Conservation (phyloP, 108 stramenopile genomes). For the Seminavis robusta region DNA sequence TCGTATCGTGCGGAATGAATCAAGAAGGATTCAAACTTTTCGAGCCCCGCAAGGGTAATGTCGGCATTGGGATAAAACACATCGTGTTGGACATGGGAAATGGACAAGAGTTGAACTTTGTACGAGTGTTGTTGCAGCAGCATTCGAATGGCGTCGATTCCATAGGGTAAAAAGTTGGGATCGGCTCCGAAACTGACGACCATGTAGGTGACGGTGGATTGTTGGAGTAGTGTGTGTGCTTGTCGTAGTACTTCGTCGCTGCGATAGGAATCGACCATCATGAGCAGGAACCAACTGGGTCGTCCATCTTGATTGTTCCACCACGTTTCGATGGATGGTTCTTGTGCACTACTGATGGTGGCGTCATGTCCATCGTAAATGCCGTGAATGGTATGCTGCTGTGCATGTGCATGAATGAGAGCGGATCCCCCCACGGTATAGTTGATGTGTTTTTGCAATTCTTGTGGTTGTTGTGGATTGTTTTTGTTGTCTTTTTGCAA, state of each 20-base stretch:
- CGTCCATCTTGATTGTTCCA: constrained; percentile 11
- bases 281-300: constrained; percentile 28
- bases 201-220: constrained; percentile 19
- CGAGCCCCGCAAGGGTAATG: constrained; percentile 1
- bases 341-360: neutral
- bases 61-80: constrained; percentile 20
- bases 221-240: constrained; percentile 12
- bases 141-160: constrained; percentile 6
- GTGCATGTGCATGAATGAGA: constrained; percentile 1
- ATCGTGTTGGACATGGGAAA: constrained; percentile 27
- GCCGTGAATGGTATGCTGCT: constrained; percentile 19
- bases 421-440: constrained; percentile 18
- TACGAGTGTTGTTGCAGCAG: constrained; percentile 23
- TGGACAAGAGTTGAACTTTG: constrained; percentile 44
- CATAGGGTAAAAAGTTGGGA: constrained; percentile 16
- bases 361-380: constrained; percentile 3
- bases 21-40: constrained; percentile 1
- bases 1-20: no score
- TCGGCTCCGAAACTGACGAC: no score
- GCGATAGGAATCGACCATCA: constrained; percentile 16
- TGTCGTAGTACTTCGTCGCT: constrained; percentile 6
- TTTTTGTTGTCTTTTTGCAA: neutral
- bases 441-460: neutral
- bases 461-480: neutral
- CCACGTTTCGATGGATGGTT: constrained; percentile 22